A percentile compares a stretch with the other conserved stretches of the same genome.
These are phyloP conservation scores for Didymella arachidicola DNA, from an alignment of 2,329 filamentous ascomycete species.

Conservation along the genomic window DNA sequence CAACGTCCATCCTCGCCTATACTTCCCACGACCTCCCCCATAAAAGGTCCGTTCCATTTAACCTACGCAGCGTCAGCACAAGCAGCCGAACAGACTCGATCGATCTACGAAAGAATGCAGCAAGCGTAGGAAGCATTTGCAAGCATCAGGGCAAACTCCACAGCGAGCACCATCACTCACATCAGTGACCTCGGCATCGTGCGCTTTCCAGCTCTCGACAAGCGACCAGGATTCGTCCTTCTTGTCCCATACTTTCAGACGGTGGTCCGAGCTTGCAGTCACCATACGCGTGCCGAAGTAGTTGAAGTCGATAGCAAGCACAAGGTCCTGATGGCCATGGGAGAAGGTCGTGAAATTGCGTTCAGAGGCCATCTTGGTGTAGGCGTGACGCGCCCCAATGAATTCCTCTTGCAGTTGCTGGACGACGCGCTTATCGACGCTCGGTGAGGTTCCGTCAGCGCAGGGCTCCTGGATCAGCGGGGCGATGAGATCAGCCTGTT, in stretches of 20 bases:
- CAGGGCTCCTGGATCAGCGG: constrained; percentile 48
- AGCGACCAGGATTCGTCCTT: constrained; percentile 79
- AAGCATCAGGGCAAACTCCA: background rate
- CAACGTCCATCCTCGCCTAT: constrained; percentile 90
- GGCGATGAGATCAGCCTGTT: constrained; percentile 43
- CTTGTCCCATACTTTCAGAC: constrained; percentile 88
- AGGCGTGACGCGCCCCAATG: constrained; percentile 40
- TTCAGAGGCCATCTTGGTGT: constrained; percentile 47
- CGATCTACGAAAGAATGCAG: background rate
- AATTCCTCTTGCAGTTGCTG: constrained; percentile 41
- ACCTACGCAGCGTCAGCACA: constrained; percentile 63
- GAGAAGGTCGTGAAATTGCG: constrained; percentile 65
- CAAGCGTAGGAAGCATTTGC: background rate
- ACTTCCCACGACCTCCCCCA: constrained; percentile 86
- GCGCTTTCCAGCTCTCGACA: constrained; percentile 87
- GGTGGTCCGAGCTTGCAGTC: constrained; percentile 90
- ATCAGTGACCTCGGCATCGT: constrained; percentile 89
- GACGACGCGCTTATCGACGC: constrained; percentile 37
- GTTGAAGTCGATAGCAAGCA: constrained; percentile 88
- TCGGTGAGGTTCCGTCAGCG: constrained; percentile 39
- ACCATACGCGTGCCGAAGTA: constrained; percentile 90
- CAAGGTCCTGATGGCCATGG: constrained; percentile 79
- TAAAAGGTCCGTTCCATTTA: constrained; percentile 90
- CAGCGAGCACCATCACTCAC: constrained; percentile 57
- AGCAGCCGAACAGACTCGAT: background rate